Conservation (phyloP, 768 basidiomycete species). For the Leucocoprinus birnbaumii region DNA sequence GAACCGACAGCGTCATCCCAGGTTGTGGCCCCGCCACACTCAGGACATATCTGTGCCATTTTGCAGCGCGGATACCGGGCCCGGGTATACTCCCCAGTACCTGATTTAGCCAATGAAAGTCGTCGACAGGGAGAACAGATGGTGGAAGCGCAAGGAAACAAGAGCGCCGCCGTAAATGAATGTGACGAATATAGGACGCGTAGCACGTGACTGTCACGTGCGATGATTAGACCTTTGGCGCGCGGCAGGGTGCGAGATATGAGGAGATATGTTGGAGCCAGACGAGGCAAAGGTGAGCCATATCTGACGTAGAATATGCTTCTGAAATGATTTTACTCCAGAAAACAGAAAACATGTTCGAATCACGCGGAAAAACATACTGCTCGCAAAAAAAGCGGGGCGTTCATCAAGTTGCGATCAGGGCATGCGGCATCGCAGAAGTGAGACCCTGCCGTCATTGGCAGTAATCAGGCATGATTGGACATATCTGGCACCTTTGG, state of each 20-base stretch:
- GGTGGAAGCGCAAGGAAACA: background rate
- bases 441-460: constrained; percentile 8
- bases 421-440: constrained; percentile 8
- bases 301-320: background rate
- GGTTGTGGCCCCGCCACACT: constrained; percentile 49
- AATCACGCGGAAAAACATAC: no score
- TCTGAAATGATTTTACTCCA: no score
- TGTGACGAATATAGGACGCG: background rate
- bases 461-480: constrained; percentile 6
- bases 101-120: background rate
- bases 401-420: background rate
- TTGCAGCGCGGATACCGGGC: background rate
- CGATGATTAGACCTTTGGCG: background rate
- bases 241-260: background rate
- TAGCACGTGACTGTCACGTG: background rate
- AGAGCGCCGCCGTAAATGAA: background rate
- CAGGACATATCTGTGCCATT: constrained; percentile 42
- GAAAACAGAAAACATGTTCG: no score
- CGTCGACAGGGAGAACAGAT: background rate
- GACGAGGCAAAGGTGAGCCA: background rate
- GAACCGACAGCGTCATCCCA: constrained; percentile 61
- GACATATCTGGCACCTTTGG: background rate
- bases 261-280: background rate
- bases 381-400: no score
- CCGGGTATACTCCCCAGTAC: background rate